Evolutionary conservation across 257 asterid genomes (phyloP).

Genomic region (Craterostigma plantagineum): DNA sequence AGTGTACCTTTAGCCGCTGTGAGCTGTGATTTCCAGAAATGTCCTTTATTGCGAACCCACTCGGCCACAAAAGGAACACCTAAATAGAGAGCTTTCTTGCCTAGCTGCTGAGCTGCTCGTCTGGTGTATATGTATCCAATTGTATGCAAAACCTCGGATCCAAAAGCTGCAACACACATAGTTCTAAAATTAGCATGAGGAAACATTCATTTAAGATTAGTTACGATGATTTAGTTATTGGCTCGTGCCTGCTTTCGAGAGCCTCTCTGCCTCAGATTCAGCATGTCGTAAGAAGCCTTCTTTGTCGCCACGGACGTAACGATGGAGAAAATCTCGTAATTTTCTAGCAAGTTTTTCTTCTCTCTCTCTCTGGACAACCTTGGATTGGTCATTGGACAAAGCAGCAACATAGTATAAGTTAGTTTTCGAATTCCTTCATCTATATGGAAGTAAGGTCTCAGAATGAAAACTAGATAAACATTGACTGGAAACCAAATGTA

Average conservation of each 20-base stretch:
- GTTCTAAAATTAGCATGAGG: background rate
- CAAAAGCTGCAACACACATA: slow-evolving; percentile 32
- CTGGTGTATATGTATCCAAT: slow-evolving; percentile 77
- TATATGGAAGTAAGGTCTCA: too few species aligned
- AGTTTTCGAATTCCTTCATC: too few species aligned
- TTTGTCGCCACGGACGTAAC: slow-evolving; percentile 53
- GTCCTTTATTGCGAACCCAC: slow-evolving; percentile 86
- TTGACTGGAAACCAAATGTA: background rate
- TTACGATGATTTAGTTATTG: background rate
- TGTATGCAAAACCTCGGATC: slow-evolving; percentile 53
- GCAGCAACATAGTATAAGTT: background rate
- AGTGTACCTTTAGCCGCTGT: slow-evolving; percentile 94
- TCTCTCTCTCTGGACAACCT: slow-evolving; percentile 83
- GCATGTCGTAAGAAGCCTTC: slow-evolving; percentile 49
- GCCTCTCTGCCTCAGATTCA: slow-evolving; percentile 72
- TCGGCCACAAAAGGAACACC: slow-evolving; percentile 61
- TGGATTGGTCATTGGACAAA: background rate
- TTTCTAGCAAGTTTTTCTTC: slow-evolving; percentile 76
- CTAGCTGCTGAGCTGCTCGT: slow-evolving; percentile 63
- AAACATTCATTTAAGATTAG: background rate
- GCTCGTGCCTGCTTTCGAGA: slow-evolving; percentile 44
- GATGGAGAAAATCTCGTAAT: slow-evolving; percentile 45
- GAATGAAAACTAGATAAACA: background rate
- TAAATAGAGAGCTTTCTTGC: slow-evolving; percentile 50
- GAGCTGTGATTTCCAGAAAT: slow-evolving; percentile 67